Base-by-base conservation (phyloP, 83 land plant genomes). In the Isoetes engelmannii region DNA sequence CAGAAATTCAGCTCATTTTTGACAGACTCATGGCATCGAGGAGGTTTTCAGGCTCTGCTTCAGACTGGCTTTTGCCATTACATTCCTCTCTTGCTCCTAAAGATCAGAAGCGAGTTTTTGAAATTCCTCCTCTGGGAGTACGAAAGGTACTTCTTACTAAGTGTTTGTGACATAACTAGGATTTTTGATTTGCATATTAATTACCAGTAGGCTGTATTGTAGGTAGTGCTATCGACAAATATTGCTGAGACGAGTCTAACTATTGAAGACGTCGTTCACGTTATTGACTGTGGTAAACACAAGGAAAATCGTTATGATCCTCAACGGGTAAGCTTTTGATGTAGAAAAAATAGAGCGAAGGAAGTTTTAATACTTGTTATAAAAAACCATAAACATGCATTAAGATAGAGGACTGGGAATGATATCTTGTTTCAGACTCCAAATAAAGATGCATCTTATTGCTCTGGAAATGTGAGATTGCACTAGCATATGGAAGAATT, bases 161-260 rank as follows among this genome's bases (percentile, higher is more conserved):
- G n/a, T 51, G 12, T 12, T 15, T 51, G 12, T 51, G 15, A 51
- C 15, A 1, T 51, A 12, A 12, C 0, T 15, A 12, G 62, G 62
- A 18, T 37, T 63, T 48, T 28, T 15, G 44, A 10, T 63, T 1
- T 63, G 0, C 9, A 48, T 19, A 7, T 1, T 44, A 12, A 68
- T 5, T 9, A 19, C 70, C 44, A 55, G 42, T 47, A 44, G 65
- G 5, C 44, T 13, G 7, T 73, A 19, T 48, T 75, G 55, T 77
- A 91, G 97, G 82, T 89, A 47, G 89, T 92, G 46, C 63, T 92
- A 43, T 90, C 97, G 3, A 92, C 97, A 58, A 85, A 92, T 71
- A 86, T 92, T 82, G 97, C 97, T 47, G 97, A 92, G 72, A 92
- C 97, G 5, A 89, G 94, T 58, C 81, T 92, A 6, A 92, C 97